Base-by-base conservation (phyloP, 2,329 filamentous ascomycete species). In the Calonectria pseudoreteaudii region DNA sequence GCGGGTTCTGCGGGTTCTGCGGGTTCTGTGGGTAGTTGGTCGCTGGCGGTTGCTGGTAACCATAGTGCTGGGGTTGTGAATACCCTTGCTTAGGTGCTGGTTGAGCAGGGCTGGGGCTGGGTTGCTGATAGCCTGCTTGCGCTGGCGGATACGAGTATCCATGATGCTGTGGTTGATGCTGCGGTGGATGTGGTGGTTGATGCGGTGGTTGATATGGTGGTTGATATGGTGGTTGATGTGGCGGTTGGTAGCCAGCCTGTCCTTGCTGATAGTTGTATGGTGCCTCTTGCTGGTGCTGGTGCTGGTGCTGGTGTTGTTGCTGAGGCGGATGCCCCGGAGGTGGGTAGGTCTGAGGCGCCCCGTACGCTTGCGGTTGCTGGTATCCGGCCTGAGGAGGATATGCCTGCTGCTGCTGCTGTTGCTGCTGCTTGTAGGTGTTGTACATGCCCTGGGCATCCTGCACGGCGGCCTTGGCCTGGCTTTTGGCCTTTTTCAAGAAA, bases 391-490 rank as follows among this genome's bases (percentile, higher is more conserved):
- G 68, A 13, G 56, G 58, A 18, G 36, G 36, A n/a, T 56, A 64
- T 20, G 53, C 41, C 23, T 58, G 52, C 64, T 72, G 64, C 13
- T 38, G 36, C 30, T 31, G 30, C 30, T 31, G 30, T 8, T 31
- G 30, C 30, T 31, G 30, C 18, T 68, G 65, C 31, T 72, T 72
- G 44, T 68, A 72, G 26, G 47, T 53, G 34, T 41, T 66, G 38
- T 68, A 68, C 41, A 72, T 23, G 34, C 70, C 70, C n/a, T 72
- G 70, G 2, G 70, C 70, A 13, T 72, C 70, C 28, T 72, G 70
- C 9, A 72, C 70, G 4, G 64, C 64, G 36, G 64, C 70, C 20
- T 72, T 68, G 23, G 58, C 70, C 56, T 72, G 70, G 30, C 52
- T 68, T 30, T 68, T 68, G 16, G 70, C 70, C 34, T 68, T 72